phyloP scores from a whole-genome alignment of 2,329 filamentous ascomycete species.

The Taxawa tesnikishii region DNA sequence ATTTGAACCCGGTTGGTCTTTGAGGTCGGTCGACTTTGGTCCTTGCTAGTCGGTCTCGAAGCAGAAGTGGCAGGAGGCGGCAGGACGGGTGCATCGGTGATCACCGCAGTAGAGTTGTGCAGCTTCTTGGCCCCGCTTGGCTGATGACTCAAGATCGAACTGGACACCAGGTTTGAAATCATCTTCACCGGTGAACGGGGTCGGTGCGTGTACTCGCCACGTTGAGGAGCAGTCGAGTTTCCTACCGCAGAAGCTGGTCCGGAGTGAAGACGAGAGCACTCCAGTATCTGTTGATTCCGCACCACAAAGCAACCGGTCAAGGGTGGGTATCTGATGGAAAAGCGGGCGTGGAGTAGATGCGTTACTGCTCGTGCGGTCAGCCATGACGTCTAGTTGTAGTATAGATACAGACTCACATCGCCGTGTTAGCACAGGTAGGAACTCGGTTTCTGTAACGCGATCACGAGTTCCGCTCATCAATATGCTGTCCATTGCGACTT shows the following conservation, averaged over 20 bases:
- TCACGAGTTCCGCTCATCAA: conserved; percentile 64
- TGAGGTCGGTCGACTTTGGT: conserved; percentile 19
- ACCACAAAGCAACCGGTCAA: conserved; percentile 59
- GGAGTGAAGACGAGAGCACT: conserved; percentile 47
- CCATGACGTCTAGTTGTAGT: too few species aligned
- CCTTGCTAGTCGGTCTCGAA: conserved; percentile 22
- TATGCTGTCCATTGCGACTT: conserved; percentile 49
- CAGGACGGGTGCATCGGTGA: conserved; percentile 1
- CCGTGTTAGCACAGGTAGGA: conserved; percentile 62
- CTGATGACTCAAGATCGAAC: conserved; percentile 29
- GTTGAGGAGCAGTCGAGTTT: conserved; percentile 14
- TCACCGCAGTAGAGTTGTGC: conserved; percentile 6
- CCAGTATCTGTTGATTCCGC: conserved; percentile 66
- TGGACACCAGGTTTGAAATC: conserved; percentile 64
- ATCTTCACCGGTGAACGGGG: conserved; percentile 83
- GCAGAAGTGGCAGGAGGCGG: conserved; percentile 19
- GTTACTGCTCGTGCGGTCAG: conserved; percentile 53
- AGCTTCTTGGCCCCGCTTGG: conserved; percentile 11
- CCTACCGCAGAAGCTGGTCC: too few species aligned
- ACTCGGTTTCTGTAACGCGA: conserved; percentile 58
- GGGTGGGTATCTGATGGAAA: conserved; percentile 51
- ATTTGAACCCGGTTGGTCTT: conserved; percentile 11
- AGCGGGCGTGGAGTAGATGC: conserved; percentile 58
- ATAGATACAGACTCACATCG: conserved; percentile 42
- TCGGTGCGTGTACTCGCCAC: conserved; percentile 37